These are phyloP conservation scores for Oenanthe javanica DNA, from an alignment of 140 eudicot genomes.

Conservation along the genomic window DNA sequence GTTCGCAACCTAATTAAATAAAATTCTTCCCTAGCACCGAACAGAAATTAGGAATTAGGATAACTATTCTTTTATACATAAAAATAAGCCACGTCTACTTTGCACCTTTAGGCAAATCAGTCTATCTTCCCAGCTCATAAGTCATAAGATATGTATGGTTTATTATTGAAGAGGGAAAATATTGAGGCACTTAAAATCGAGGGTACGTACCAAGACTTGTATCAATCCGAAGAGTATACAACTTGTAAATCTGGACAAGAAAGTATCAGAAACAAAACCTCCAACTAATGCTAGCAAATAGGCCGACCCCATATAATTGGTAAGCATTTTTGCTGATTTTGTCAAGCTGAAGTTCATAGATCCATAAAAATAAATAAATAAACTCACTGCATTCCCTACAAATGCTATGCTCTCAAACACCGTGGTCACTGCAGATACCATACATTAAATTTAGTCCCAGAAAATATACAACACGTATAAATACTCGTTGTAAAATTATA, in stretches of 20 bases:
- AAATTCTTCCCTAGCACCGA: no score
- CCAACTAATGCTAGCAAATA: background rate
- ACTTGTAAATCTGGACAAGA: background rate
- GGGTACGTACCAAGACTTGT: background rate
- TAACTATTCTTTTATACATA: no score
- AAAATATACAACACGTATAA: background rate
- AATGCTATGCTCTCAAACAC: background rate
- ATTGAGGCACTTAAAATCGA: background rate
- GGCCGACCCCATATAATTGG: background rate
- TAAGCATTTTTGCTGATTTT: background rate
- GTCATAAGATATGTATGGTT: no score
- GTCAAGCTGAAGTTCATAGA: conserved; percentile 4
- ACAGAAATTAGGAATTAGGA: no score
- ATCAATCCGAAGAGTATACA: background rate
- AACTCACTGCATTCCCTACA: background rate
- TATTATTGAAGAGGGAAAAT: background rate
- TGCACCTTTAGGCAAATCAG: no score
- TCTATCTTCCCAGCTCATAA: no score
- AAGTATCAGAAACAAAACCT: background rate
- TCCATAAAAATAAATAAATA: background rate
- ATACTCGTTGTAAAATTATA: background rate
- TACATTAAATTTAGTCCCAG: background rate
- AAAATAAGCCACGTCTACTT: no score
- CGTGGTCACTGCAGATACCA: background rate
- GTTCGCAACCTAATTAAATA: no score